phyloP scores from a whole-genome alignment of 1,284 basidiomycete species.

The Irpex lacteus region DNA sequence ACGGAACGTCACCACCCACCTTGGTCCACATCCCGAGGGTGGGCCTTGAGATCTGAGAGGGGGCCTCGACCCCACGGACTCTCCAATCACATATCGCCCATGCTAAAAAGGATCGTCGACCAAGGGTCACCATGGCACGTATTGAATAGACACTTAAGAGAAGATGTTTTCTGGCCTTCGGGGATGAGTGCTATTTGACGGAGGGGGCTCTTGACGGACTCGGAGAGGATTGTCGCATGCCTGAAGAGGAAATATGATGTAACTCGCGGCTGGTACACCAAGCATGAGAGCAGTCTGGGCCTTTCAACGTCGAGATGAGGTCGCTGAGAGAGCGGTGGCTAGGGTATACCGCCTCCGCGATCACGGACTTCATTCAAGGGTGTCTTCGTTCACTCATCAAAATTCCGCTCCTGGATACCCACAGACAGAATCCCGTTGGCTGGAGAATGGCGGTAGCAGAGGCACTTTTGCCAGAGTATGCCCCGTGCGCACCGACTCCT shows the following conservation, averaged over 20 bases:
- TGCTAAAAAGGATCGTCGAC: constrained; percentile 3
- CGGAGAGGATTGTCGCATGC: not conserved
- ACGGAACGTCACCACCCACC: not conserved
- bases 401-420: not conserved
- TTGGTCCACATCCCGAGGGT: not conserved
- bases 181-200: not conserved
- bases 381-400: not conserved
- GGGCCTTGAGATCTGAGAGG: not conserved
- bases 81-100: not conserved
- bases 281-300: not conserved
- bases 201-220: not conserved
- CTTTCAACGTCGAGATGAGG: not conserved
- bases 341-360: not conserved
- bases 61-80: not conserved
- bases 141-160: not conserved
- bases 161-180: not conserved
- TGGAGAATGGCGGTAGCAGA: not conserved
- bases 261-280: not conserved
- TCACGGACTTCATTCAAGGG: not conserved
- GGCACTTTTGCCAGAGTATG: not conserved
- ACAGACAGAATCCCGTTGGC: not conserved
- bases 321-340: not conserved
- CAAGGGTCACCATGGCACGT: not conserved
- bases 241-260: not conserved
- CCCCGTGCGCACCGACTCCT: not conserved